Base-by-base conservation (phyloP, 345 rosid species). In the Salix caprea region DNA sequence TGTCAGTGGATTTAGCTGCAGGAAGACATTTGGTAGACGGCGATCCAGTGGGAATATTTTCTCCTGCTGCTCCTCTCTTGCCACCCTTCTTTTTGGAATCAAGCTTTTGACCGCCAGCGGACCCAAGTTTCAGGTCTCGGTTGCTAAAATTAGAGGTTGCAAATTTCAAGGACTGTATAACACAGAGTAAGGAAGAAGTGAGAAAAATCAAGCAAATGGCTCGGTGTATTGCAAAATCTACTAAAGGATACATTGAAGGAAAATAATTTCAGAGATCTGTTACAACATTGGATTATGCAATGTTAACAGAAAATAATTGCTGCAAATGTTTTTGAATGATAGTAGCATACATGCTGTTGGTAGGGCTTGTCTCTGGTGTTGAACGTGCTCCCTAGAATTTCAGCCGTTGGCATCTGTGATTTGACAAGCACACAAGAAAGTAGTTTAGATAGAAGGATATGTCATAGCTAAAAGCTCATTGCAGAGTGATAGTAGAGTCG, bases 321-420 rank as follows among this genome's bases (percentile, higher is more conserved):
- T 42, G 48, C 16, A 44, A 13, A 44, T 44, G 48, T 13, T 44
- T 44, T 44, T 13, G 48, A 44, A 13, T 44, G 48, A 44, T 3
- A 44, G 28, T 26, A 56, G 52, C 76, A 2, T 60, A 76, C 87
- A 34, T 56, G 75, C 12, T 44, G 30, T 23, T 30, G 76, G 28
- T 37, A 18, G 67, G 24, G 7, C 75, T 74, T 44, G 30, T 67
- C 65, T 30, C 69, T 62, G 66, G 56, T 62, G 69, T 39, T 77
- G 52, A 26, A 16, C 6, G 7, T 36, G 54, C 14, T 28, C 30
- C 34, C 85, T 56, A 37, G 48, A 65, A 24, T 26, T 65, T 68
- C 74, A 14, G 60, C 70, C 44, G 28, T 15, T 69, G 87, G 83
- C 77, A 80, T 72, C 90, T 87, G 84, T 30, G 21, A 58, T 65